A percentile compares a stretch with the other conserved stretches of the same genome.
These are phyloP conservation scores for Boletus edulis DNA, from an alignment of 768 basidiomycete genomes.

Conservation along the genomic window DNA sequence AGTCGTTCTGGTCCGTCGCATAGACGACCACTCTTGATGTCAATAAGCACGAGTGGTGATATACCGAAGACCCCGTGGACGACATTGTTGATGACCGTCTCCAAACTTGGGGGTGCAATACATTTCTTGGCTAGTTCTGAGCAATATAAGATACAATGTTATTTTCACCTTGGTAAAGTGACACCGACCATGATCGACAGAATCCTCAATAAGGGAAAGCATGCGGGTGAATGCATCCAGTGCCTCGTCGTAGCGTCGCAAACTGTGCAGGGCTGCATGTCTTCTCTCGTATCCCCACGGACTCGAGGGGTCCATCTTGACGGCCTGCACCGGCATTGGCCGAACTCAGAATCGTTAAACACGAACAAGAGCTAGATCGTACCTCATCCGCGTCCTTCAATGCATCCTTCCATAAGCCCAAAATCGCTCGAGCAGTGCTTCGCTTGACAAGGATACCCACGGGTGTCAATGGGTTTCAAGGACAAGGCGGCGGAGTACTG, in stretches of 20 bases:
- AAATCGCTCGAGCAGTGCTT: too few species aligned
- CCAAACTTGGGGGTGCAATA: not conserved
- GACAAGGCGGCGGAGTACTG: too few species aligned
- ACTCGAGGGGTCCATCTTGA: not conserved
- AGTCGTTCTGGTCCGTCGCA: not conserved
- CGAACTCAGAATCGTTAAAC: not conserved
- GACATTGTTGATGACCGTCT: not conserved
- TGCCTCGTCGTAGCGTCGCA: conserved; percentile 1
- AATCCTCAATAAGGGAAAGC: not conserved
- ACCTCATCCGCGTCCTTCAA: conserved; percentile 15
- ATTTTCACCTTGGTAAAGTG: too few species aligned
- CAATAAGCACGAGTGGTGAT: not conserved
- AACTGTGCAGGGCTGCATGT: not conserved
- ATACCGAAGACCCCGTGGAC: not conserved
- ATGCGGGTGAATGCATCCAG: not conserved
- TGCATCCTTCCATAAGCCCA: conserved; percentile 7
- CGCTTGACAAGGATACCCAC: too few species aligned
- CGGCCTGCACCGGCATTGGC: not conserved
- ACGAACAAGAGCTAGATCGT: not conserved
- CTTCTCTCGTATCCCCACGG: conserved; percentile 2
- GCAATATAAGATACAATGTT: not conserved
- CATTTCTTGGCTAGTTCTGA: not conserved
- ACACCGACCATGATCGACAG: not conserved
- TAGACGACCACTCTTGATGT: not conserved
- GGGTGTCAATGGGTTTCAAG: too few species aligned